Base-by-base conservation (phyloP, 108 stramenopile genomes). In the Cafeteria roenbergensis region DNA sequence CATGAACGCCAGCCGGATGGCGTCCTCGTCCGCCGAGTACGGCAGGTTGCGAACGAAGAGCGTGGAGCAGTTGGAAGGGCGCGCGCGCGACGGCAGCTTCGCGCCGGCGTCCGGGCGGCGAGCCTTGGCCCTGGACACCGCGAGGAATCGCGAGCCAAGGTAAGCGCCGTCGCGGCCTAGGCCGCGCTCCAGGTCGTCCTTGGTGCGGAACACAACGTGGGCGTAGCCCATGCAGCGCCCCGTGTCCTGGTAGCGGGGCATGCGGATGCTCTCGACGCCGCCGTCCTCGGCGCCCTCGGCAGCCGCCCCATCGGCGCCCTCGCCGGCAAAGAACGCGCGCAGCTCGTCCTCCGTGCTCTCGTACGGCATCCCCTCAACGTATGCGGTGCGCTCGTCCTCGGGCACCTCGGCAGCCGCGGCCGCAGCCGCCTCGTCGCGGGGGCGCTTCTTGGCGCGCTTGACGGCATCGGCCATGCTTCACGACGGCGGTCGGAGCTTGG, bases 41-140 rank as follows among this genome's bases (percentile, higher is more conserved):
- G 92, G 90, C 54, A 96, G 69, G 67, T 96, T 96, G 48, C 85
- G 78, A 3, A 93, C 87, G 70, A 90, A 91, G 9, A 94, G 73
- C 3, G 85, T 85, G 25, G 56, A 35, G 66, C 92, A 93, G 34
- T 21, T 21, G 34, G 59, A 2, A 2, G 59, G 59, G 32, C 56
- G 56, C 32, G 56, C 9, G 29, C 56, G 29, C 9, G 17, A n/a
- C 30, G 34, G 29, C 21, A 2, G 2, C 29, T 61, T 20, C 17
- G 37, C 2, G 3, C 22, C 22, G 24, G 22, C 34, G 29, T 35
- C 22, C 20, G 17, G 8, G 2, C 20, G 21, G 9, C 22, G 17
- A 2, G 24, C 2, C 34, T 61, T 1, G 37, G 56, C 12, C 56
- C 29, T 9, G 56, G 32, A 14, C 32, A 57, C 9, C 56, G 56